A percentile compares a stretch with the other conserved stretches of the same genome.
phyloP scores from a whole-genome alignment of 495 filamentous ascomycete genomes.

The Penicillium antarcticum region DNA sequence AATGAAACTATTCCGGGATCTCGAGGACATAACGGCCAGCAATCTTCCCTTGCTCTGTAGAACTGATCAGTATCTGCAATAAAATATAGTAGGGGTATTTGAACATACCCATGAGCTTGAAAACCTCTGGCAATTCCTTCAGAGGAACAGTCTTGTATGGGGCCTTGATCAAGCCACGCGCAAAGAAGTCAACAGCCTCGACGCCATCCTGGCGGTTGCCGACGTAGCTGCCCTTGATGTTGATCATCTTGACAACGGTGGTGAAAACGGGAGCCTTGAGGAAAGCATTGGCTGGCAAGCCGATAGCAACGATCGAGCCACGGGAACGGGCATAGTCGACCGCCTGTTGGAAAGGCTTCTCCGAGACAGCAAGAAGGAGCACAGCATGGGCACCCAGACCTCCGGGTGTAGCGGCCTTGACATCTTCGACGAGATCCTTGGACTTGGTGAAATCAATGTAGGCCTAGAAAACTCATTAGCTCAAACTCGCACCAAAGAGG shows the following conservation, averaged over 20 bases:
- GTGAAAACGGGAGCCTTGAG: constrained; percentile 79
- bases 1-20: constrained; percentile 44
- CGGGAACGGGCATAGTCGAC: constrained; percentile 76
- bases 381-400: constrained; percentile 86
- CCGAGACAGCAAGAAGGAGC: constrained; percentile 74
- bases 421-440: constrained; percentile 72
- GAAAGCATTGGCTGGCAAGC: constrained; percentile 72
- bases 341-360: constrained; percentile 92
- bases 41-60: constrained; percentile 65
- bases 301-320: constrained; percentile 81
- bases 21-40: constrained; percentile 88
- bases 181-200: constrained; percentile 85
- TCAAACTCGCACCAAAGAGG: not conserved
- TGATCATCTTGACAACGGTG: constrained; percentile 82
- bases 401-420: constrained; percentile 69
- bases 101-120: constrained; percentile 59
- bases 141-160: constrained; percentile 81
- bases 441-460: constrained; percentile 75
- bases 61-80: constrained; percentile 6
- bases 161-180: constrained; percentile 73
- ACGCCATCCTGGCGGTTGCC: constrained; percentile 80
- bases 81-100: not conserved
- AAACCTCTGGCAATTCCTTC: constrained; percentile 71
- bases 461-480: constrained; percentile 14
- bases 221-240: constrained; percentile 87